Evolutionary conservation across 352 stramenopile species (phyloP).

Genomic region (Globisporangium sylvaticum): DNA sequence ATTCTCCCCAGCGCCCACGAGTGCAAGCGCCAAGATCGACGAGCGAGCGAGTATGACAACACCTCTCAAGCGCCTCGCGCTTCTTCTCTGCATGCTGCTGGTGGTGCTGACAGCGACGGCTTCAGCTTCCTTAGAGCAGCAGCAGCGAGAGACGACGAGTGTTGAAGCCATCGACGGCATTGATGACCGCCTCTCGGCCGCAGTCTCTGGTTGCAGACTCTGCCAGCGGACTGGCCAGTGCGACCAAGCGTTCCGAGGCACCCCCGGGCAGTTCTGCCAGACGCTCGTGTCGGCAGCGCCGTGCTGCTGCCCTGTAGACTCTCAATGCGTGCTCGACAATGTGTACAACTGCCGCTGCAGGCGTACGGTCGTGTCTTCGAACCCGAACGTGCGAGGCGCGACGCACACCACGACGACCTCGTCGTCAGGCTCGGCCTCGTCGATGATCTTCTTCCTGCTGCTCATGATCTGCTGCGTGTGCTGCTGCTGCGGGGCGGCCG

Average conservation of each 20-base stretch:
- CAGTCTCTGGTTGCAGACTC: constrained; percentile 50
- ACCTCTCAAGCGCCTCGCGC: neutral
- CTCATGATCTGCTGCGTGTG: constrained; percentile 51
- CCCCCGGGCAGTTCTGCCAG: constrained; percentile 60
- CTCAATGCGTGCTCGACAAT: constrained; percentile 49
- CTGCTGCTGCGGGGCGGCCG: constrained; percentile 41
- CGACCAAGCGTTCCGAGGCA: constrained; percentile 56
- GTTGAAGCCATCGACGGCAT: constrained; percentile 19
- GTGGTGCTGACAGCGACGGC: neutral
- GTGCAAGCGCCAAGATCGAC: no score
- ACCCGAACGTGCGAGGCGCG: constrained; percentile 18
- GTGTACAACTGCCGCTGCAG: constrained; percentile 63
- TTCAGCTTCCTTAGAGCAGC: neutral
- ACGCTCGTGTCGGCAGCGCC: constrained; percentile 44
- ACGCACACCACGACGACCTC: constrained; percentile 31
- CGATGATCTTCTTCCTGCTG: constrained; percentile 35
- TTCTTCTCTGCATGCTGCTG: neutral
- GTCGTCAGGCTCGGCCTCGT: constrained; percentile 24
- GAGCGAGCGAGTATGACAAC: no score
- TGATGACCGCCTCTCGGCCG: constrained; percentile 39
- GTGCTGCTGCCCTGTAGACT: constrained; percentile 56
- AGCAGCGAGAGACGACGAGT: constrained; percentile 9
- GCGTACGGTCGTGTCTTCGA: constrained; percentile 15
- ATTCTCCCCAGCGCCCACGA: no score
- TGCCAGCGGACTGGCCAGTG: constrained; percentile 61